These are phyloP conservation scores for Elsinoe perseae DNA, from an alignment of 2,329 filamentous ascomycete species.

Conservation along the genomic window DNA sequence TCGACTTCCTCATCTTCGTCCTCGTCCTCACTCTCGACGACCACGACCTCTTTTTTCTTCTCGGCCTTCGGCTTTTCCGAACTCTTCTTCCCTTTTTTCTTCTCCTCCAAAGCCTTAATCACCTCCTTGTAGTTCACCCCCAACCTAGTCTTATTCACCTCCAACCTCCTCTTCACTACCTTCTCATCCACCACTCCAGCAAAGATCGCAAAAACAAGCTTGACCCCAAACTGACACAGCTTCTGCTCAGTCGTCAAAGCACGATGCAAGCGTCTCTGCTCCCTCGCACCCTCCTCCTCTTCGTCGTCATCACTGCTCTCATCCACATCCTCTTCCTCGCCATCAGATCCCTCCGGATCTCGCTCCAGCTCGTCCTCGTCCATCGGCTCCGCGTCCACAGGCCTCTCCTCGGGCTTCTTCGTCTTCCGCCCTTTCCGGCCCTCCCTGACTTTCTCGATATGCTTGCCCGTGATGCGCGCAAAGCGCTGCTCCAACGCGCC, in stretches of 20 bases:
- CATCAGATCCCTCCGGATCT: slow-evolving; percentile 51
- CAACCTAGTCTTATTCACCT: slow-evolving; percentile 70
- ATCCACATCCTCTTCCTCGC: slow-evolving; percentile 52
- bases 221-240: slow-evolving; percentile 76
- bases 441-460: slow-evolving; percentile 36
- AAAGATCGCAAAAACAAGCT: slow-evolving; percentile 72
- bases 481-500: slow-evolving; percentile 66
- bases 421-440: slow-evolving; percentile 31
- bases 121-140: slow-evolving; percentile 83
- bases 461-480: slow-evolving; percentile 52
- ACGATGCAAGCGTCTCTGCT: slow-evolving; percentile 53
- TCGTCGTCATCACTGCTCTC: slow-evolving; percentile 23
- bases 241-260: slow-evolving; percentile 74
- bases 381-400: slow-evolving; percentile 64
- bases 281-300: slow-evolving; percentile 37
- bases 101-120: slow-evolving; percentile 68
- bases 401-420: slow-evolving; percentile 31
- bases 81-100: slow-evolving; percentile 39
- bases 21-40: slow-evolving; percentile 18
- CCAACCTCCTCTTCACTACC: slow-evolving; percentile 61
- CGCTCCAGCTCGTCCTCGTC: slow-evolving; percentile 43
- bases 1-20: slow-evolving; percentile 18
- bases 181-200: slow-evolving; percentile 64
- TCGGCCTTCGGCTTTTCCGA: slow-evolving; percentile 30
- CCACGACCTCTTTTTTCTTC: slow-evolving; percentile 24